A percentile compares a stretch with the other conserved stretches of the same genome.
These are phyloP conservation scores for Trametes versicolor DNA, from an alignment of 1,284 basidiomycete genomes.

Conservation along the genomic window DNA sequence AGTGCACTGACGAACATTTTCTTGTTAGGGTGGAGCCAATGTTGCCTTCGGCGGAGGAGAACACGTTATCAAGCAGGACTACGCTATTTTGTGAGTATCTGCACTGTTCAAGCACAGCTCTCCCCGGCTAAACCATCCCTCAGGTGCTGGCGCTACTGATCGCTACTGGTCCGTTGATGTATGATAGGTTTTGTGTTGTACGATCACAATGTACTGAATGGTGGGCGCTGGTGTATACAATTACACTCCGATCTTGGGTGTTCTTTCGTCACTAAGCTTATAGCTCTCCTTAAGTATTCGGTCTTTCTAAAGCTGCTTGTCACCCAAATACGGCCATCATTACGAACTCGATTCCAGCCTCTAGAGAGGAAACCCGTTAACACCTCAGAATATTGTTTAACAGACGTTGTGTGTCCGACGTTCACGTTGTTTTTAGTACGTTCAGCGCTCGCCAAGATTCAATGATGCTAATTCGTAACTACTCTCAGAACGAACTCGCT, in stretches of 20 bases:
- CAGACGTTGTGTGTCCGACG: too few relatives aligned
- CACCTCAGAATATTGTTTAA: too few relatives aligned
- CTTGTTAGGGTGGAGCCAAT: constrained; percentile 52
- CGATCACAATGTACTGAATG: constrained; percentile 2
- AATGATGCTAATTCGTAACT: too few relatives aligned
- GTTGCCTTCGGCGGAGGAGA: constrained; percentile 33
- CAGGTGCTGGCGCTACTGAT: constrained; percentile 44
- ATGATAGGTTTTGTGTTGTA: background rate
- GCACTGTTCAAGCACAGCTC: background rate
- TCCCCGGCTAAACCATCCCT: background rate
- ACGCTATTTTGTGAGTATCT: constrained; percentile 29
- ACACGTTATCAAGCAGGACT: constrained; percentile 23
- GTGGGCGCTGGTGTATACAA: background rate
- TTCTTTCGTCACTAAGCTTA: too few relatives aligned
- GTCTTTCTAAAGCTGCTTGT: too few relatives aligned
- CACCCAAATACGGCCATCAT: too few relatives aligned
- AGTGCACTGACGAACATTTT: constrained; percentile 36
- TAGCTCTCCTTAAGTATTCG: too few relatives aligned
- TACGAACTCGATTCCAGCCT: too few relatives aligned
- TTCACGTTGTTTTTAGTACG: too few relatives aligned
- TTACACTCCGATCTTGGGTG: background rate
- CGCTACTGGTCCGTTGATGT: background rate
- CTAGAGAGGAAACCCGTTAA: too few relatives aligned
- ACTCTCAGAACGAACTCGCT: constrained; percentile 49
- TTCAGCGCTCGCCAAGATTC: too few relatives aligned